A percentile compares a stretch with the other conserved stretches of the same genome.
phyloP scores from a whole-genome alignment of 768 basidiomycete genomes.

The Pleurotus cornucopiae region DNA sequence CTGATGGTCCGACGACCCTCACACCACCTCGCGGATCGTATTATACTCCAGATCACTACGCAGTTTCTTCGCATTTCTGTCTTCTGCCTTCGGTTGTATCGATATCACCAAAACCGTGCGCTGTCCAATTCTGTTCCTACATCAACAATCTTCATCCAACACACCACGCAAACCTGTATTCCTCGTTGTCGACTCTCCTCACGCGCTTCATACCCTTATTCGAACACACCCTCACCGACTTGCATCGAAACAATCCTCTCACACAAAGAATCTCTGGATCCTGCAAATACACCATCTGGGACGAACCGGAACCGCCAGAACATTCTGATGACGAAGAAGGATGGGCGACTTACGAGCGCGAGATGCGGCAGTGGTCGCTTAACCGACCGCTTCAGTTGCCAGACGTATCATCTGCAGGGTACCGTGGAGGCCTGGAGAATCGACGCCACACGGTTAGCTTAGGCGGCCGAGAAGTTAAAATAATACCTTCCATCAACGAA shows the following conservation, averaged over 20 bases:
- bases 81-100: conserved; percentile 41
- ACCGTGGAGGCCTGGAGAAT: conserved; percentile 40
- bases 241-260: conserved; percentile 45
- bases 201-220: conserved; percentile 40
- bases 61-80: conserved; percentile 34
- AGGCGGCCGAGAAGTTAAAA: conserved; percentile 33
- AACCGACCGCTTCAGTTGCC: conserved; percentile 40
- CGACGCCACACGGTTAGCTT: conserved; percentile 35
- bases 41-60: conserved; percentile 28
- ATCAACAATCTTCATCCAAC: conserved; percentile 49
- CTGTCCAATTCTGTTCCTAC: conserved; percentile 37
- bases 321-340: conserved; percentile 46
- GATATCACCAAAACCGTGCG: conserved; percentile 24
- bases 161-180: conserved; percentile 23
- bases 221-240: conserved; percentile 47
- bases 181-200: conserved; percentile 28
- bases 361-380: conserved; percentile 38
- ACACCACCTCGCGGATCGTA: conserved; percentile 22
- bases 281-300: conserved; percentile 39
- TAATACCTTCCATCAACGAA: conserved; percentile 37
- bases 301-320: conserved; percentile 46
- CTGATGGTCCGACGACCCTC: conserved; percentile 13
- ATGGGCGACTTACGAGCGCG: conserved; percentile 37
- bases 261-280: conserved; percentile 36
- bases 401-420: conserved; percentile 38